Conservation (phyloP, 176 grass and related monocot species). For the Leersia perrieri region DNA sequence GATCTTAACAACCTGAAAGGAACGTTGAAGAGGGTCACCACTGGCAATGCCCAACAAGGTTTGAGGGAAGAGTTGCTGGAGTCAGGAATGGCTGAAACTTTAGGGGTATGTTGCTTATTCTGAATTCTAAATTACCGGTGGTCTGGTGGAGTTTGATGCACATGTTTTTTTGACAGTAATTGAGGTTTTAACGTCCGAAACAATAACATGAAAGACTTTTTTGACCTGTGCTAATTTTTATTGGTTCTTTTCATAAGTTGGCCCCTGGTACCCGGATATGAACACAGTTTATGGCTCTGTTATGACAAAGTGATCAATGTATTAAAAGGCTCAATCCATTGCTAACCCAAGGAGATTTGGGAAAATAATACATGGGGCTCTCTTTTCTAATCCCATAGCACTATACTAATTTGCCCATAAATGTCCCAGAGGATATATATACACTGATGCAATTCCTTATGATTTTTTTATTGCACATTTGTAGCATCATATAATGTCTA, state of each 20-base stretch:
- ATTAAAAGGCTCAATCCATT: constrained; percentile 1
- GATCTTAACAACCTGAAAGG: constrained; percentile 93
- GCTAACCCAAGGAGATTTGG: neutral
- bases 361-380: neutral
- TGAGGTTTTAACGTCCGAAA: neutral
- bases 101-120: constrained; percentile 52
- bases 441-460: neutral
- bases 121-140: neutral
- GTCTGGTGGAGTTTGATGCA: neutral
- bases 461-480: neutral
- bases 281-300: neutral
- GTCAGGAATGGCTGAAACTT: constrained; percentile 74
- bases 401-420: neutral
- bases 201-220: neutral
- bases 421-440: neutral
- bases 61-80: constrained; percentile 81
- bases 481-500: neutral
- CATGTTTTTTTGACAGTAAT: neutral
- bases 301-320: neutral
- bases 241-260: neutral
- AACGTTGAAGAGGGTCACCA: constrained; percentile 64
- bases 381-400: neutral
- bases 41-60: constrained; percentile 46
- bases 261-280: neutral
- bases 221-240: neutral